Base-by-base conservation (phyloP, 2,329 filamentous ascomycete genomes). In the Colletotrichum cuscutae region DNA sequence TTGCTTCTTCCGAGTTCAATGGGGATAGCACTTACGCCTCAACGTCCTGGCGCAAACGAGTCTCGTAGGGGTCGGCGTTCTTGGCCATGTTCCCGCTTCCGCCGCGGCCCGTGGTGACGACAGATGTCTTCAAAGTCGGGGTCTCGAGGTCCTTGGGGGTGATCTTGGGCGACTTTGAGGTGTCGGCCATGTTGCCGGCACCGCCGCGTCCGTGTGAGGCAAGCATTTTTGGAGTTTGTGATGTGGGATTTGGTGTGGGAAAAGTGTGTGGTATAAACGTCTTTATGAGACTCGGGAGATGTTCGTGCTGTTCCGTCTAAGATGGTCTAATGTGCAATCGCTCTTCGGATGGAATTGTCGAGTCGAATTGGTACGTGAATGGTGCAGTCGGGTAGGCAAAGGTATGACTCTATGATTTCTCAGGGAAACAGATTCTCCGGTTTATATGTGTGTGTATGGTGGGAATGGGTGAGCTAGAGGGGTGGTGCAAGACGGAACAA, bases 101-200 rank as follows among this genome's bases (percentile, higher is more conserved):
- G 68, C 95, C 95, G 64, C 95, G 93, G 69, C 95, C 95, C 3
- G 95, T 98, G 24, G 95, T 98, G 80, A 96, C 95, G 76, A 94
- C 87, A n/a, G 93, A 85, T 59, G 89, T 89, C 85, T 97, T 98
- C 80, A 98, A 90, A 13, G 90, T 93, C 1, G 95, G 95, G 1
- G 95, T 98, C 78, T 92, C 86, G 75, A 97, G 90, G 79, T 96
- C 93, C 75, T 89, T 84, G 63, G 90, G 85, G 35, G 86, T 83
- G 57, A 90, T 77, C 72, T 83, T 82, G 54, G 82, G 82, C 15
- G 86, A 85, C 74, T 86, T 83, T 75, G 85, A 81, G 71, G 85
- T 82, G 76, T 89, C 86, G 79, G 88, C 87, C 80, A 94, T 93
- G 85, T 94, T 94, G 79, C 92, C 93, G 75, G 93, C 94, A 79